These are phyloP conservation scores for Glycine latifolia DNA, from an alignment of 306 rosid species.

Conservation along the genomic window DNA sequence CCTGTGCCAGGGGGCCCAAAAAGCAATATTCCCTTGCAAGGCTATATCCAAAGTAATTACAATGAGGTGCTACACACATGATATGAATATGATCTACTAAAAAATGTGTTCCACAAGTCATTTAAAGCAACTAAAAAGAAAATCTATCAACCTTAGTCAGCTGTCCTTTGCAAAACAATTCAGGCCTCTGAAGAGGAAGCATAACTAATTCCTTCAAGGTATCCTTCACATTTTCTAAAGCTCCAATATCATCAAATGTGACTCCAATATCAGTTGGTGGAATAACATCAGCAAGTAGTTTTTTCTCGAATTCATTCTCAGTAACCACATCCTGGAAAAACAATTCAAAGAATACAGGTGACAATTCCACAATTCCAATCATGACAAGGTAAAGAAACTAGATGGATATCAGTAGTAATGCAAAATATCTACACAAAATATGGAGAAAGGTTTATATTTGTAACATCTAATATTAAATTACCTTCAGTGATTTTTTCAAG, in stretches of 20 bases:
- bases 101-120: slow-evolving; percentile 28
- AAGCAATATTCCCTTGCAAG: slow-evolving; percentile 97
- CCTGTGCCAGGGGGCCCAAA: slow-evolving; percentile 99
- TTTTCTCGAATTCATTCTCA: slow-evolving; percentile 96
- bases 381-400: slow-evolving; percentile 5
- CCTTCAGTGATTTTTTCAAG: slow-evolving; percentile 85
- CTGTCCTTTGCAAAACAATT: slow-evolving; percentile 93
- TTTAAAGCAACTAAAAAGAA: slow-evolving; percentile 25
- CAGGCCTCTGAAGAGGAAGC: slow-evolving; percentile 99
- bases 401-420: slow-evolving; percentile 3
- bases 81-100: slow-evolving; percentile 10
- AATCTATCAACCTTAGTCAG: slow-evolving; percentile 76
- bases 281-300: slow-evolving; percentile 94
- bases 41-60: slow-evolving; percentile 59
- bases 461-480: slow-evolving; percentile 31
- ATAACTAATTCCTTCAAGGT: slow-evolving; percentile 96
- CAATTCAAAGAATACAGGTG: slow-evolving; percentile 7
- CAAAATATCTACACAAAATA: slow-evolving; percentile 1
- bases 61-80: slow-evolving; percentile 21
- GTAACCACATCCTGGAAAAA: slow-evolving; percentile 88
- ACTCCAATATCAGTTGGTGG: slow-evolving; percentile 96
- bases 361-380: slow-evolving; percentile 7
- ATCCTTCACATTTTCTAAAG: slow-evolving; percentile 96
- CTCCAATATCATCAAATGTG: slow-evolving; percentile 95
- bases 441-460: neutral